A percentile compares a stretch with the other conserved stretches of the same genome.
phyloP scores from a whole-genome alignment of 2,329 filamentous ascomycete species.

The Sphaerulina vaccinii region DNA sequence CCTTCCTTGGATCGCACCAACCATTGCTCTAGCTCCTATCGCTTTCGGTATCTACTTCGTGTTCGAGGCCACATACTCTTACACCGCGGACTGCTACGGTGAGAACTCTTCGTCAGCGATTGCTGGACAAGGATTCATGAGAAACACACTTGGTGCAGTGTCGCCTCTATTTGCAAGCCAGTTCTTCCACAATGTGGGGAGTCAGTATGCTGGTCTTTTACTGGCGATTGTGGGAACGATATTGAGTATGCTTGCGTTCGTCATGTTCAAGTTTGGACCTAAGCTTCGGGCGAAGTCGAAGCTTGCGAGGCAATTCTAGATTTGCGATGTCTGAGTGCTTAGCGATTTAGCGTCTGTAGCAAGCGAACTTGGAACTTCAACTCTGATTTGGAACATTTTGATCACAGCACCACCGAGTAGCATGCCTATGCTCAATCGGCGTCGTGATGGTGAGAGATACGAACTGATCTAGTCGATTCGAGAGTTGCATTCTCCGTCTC shows the following conservation, averaged over 20 bases:
- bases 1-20: slow-evolving; percentile 51
- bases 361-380: too few species aligned
- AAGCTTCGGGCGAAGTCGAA: slow-evolving; percentile 21
- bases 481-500: not conserved
- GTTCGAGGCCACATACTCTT: slow-evolving; percentile 49
- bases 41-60: slow-evolving; percentile 56
- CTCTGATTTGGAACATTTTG: too few species aligned
- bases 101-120: slow-evolving; percentile 46
- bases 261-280: slow-evolving; percentile 28
- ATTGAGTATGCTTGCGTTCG: slow-evolving; percentile 45
- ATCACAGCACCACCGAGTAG: too few species aligned
- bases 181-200: slow-evolving; percentile 55
- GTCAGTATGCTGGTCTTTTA: slow-evolving; percentile 53
- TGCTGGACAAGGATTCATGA: slow-evolving; percentile 53
- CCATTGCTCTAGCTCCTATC: slow-evolving; percentile 51
- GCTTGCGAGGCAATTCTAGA: slow-evolving; percentile 22
- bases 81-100: slow-evolving; percentile 55
- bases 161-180: slow-evolving; percentile 53
- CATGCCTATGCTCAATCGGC: too few species aligned
- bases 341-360: not conserved
- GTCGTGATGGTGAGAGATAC: too few species aligned
- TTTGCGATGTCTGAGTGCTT: not conserved
- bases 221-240: slow-evolving; percentile 49
- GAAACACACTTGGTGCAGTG: slow-evolving; percentile 54
- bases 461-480: too few species aligned